Percentiles rank a stretch among this genome's conserved stretches.
Conservation (phyloP, 768 basidiomycete genomes). For the Hypholoma fasciculare region DNA sequence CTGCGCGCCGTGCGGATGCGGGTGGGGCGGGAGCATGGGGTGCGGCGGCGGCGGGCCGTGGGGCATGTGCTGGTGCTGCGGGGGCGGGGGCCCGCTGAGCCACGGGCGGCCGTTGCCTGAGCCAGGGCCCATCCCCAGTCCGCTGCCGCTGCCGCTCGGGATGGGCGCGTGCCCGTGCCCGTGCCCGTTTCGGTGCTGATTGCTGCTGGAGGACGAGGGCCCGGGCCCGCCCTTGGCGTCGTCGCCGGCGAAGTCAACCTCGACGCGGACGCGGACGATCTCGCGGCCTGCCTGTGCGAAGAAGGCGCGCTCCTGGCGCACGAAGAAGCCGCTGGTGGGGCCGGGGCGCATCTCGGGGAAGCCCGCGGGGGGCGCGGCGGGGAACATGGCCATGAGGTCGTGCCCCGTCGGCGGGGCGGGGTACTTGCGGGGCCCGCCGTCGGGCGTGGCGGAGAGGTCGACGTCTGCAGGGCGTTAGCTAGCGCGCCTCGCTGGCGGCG, state of each 20-base stretch:
- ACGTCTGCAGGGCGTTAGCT: constrained; percentile 44
- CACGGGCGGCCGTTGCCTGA: constrained; percentile 21
- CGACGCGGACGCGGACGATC: constrained; percentile 73
- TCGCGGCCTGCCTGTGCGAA: constrained; percentile 79
- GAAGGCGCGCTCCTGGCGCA: constrained; percentile 76
- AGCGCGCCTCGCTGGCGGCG: neutral
- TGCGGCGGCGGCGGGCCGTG: neutral
- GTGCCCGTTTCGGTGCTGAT: neutral
- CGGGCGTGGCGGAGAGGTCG: constrained; percentile 54
- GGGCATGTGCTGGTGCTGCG: neutral
- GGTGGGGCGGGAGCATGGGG: constrained; percentile 12
- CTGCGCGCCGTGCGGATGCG: constrained; percentile 33
- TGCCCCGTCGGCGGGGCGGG: constrained; percentile 80
- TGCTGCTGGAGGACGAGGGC: constrained; percentile 3
- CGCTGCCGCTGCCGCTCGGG: neutral
- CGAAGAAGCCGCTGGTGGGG: constrained; percentile 73
- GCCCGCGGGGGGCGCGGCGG: constrained; percentile 62
- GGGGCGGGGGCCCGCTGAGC: constrained; percentile 20
- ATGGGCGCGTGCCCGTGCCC: neutral
- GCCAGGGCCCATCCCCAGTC: neutral
- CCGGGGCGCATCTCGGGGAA: constrained; percentile 58
- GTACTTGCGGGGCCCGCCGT: constrained; percentile 52
- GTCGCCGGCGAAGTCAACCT: constrained; percentile 54
- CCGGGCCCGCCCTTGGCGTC: constrained; percentile 13
- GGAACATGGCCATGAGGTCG: constrained; percentile 85